Conservation (phyloP, 345 rosid species). For the Hypericum perforatum region DNA sequence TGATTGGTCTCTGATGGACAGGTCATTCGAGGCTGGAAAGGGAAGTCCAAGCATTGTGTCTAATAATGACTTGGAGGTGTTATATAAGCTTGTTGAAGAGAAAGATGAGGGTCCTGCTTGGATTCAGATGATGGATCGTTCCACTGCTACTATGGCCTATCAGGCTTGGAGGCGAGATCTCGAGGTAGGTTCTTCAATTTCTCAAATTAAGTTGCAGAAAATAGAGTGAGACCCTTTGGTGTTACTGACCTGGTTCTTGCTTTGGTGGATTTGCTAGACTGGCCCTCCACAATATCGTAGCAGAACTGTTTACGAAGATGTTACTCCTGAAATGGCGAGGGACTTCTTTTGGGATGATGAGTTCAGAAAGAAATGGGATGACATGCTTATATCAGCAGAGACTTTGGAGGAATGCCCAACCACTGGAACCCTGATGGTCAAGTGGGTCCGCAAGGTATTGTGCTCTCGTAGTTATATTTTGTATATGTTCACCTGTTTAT, state of each 20-base stretch:
- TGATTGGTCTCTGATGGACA: constrained; percentile 14
- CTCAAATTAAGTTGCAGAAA: too few species aligned
- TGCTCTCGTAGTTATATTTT: constrained; percentile 3
- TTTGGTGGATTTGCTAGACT: constrained; percentile 27
- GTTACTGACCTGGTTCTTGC: constrained; percentile 16
- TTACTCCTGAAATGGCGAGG: constrained; percentile 74
- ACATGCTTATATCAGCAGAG: constrained; percentile 57
- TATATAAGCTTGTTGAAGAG: constrained; percentile 64
- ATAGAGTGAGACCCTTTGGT: constrained; percentile 1
- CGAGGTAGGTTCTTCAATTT: constrained; percentile 32
- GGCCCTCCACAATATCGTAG: constrained; percentile 94
- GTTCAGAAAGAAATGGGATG: constrained; percentile 74
- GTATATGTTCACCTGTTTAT: background rate
- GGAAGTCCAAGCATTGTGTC: constrained; percentile 35
- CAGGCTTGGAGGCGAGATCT: constrained; percentile 94
- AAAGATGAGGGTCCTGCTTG: constrained; percentile 92
- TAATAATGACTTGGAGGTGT: constrained; percentile 56
- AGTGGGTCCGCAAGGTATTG: constrained; percentile 88
- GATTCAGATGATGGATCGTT: constrained; percentile 95
- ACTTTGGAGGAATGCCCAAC: constrained; percentile 58
- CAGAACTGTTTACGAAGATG: constrained; percentile 79
- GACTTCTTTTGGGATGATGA: constrained; percentile 99
- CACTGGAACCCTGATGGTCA: constrained; percentile 76
- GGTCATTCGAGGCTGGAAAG: constrained; percentile 27
- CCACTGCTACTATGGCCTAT: constrained; percentile 54